Base-by-base conservation (phyloP, 2,329 filamentous ascomycete species). In the Fusarium xyrophilum region DNA sequence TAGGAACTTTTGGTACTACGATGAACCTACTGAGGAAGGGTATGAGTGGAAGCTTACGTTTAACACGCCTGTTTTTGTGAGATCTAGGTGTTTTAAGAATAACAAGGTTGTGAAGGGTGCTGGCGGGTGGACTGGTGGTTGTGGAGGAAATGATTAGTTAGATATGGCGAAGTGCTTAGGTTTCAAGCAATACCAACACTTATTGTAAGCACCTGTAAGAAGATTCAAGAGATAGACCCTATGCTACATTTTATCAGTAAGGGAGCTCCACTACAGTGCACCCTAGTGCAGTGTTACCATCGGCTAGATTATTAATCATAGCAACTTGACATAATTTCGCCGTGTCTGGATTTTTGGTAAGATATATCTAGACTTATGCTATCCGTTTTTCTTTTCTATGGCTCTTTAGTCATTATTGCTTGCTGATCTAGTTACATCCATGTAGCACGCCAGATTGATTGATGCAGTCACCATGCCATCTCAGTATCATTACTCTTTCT, bases 31-130 rank as follows among this genome's bases (percentile, higher is more conserved):
- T 0, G n/a, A 61, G 1, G 56, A 63, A 2, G 48, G 48, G 0
- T 63, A 56, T 28, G 43, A 56, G 36, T 61, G 60, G 48, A 61
- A 61, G 32, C 14, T 25, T 0, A 62, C 25, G 14, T 63, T 63
- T 0, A 42, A 48, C 2, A 62, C 50, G 6, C 57, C 60, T 0
- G 28, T 63, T 19, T 63, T 27, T 4, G 57, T 61, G 0, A 44
- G 58, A 2, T 44, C 50, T 0, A 21, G 50, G 0, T 63, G 44
- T 5, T 63, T 63, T 3, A 62, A 63, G 35, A 64, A 63, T 19
- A 63, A 63, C 1, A 52, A 52, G 40, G 58, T 63, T 23, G 50
- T 55, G 0, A 47, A 64, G 0, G 51, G n/a, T 6, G 51, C 58
- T 6, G 51, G 61, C 2, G 51, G 40, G 5, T 64, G 58, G 40